Conservation (phyloP, 352 stramenopile genomes). For the Globisporangium spiculum region DNA sequence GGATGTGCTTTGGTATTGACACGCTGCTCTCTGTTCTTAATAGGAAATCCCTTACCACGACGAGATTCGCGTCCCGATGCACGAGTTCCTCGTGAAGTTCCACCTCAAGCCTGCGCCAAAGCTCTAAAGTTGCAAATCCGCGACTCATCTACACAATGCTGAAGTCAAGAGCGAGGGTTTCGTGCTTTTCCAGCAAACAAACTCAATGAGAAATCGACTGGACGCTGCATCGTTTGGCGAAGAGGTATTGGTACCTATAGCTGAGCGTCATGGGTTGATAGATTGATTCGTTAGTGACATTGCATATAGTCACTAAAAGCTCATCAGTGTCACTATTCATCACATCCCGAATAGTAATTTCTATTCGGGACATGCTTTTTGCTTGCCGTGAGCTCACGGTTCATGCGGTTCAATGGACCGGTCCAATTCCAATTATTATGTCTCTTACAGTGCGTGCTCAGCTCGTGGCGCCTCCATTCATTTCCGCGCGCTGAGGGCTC, state of each 20-base stretch:
- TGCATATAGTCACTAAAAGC: background rate
- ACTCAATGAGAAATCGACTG: background rate
- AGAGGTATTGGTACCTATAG: background rate
- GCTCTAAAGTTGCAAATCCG: background rate
- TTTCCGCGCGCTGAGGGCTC: constrained; percentile 13
- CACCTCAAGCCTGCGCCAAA: constrained; percentile 15
- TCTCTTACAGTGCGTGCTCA: constrained; percentile 8
- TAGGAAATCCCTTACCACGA: constrained; percentile 19
- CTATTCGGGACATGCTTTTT: background rate
- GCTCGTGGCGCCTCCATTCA: constrained; percentile 22
- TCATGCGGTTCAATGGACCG: constrained; percentile 2
- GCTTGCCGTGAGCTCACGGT: background rate
- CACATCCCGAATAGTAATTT: background rate
- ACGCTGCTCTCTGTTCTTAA: constrained; percentile 10
- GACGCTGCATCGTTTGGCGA: background rate
- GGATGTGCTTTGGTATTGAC: background rate
- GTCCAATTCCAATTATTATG: constrained; percentile 8
- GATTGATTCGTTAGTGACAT: background rate
- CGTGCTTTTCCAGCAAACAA: background rate
- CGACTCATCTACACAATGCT: background rate
- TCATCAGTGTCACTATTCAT: background rate
- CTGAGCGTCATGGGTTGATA: background rate
- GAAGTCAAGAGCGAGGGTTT: background rate
- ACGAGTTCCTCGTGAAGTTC: constrained; percentile 32
- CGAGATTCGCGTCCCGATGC: constrained; percentile 29